Evolutionary conservation across 352 stramenopile genomes (phyloP).

Genomic region (Pythium oligandrum): DNA sequence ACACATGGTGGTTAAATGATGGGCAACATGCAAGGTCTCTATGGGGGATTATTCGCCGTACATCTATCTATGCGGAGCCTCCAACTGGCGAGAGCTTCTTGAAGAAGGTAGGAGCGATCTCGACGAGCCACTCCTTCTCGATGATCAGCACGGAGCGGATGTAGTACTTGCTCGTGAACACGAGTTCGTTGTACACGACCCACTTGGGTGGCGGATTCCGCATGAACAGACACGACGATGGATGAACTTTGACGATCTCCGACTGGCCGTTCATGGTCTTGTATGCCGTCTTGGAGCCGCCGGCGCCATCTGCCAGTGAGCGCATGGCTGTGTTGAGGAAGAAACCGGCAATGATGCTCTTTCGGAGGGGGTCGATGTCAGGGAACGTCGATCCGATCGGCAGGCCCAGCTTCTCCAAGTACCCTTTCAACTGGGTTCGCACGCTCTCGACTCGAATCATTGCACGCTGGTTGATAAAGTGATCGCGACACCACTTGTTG

Average conservation of each 20-base stretch:
- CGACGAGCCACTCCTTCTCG: conserved; percentile 86
- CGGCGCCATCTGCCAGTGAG: conserved; percentile 62
- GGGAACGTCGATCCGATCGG: conserved; percentile 65
- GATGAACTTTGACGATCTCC: conserved; percentile 86
- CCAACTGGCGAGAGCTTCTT: conserved; percentile 37
- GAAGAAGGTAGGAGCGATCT: conserved; percentile 83
- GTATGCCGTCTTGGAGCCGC: conserved; percentile 75
- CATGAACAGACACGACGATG: conserved; percentile 86
- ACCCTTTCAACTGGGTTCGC: conserved; percentile 58
- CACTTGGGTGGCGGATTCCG: conserved; percentile 82
- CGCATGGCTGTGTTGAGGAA: conserved; percentile 88
- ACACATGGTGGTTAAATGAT: too few species aligned
- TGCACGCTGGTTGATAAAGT: conserved; percentile 81
- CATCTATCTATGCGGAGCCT: too few species aligned
- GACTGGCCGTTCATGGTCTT: conserved; percentile 83
- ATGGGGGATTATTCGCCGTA: too few species aligned
- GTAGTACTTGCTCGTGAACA: conserved; percentile 91
- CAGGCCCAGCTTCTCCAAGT: conserved; percentile 68
- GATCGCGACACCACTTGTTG: conserved; percentile 83
- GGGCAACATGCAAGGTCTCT: too few species aligned
- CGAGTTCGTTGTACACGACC: conserved; percentile 88
- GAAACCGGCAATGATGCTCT: conserved; percentile 85
- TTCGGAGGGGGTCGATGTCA: conserved; percentile 79
- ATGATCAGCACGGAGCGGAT: conserved; percentile 85
- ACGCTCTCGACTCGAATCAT: conserved; percentile 86